Evolutionary conservation across 2,329 filamentous ascomycete species (phyloP), one percentile per base, ranked within the genome.

Genomic region (Stagonosporopsis vannaccii): DNA sequence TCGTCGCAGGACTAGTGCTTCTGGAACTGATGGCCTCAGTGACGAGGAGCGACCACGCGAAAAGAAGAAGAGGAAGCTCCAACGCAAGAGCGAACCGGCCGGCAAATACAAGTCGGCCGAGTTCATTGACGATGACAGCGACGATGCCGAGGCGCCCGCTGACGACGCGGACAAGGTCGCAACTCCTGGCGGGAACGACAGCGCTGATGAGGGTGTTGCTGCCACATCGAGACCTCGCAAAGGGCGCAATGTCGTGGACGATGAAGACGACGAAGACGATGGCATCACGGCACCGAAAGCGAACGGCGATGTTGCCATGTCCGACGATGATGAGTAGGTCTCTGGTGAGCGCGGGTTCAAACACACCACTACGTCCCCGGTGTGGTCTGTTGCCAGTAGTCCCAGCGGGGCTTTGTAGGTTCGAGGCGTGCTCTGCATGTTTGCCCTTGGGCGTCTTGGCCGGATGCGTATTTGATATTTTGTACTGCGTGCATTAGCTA

Each of bases 51-150:
- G 84, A 20, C 87, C 78, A 19, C 76, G 77, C 50, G 84, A 84
- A 77, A 87, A 87, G 77, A 88, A 88, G 78, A 83, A 84, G 71
- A 80, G 85, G 73, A 84, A 83, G 68, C 68, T 88, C 48, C 85
- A 87, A 65, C 77, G 84, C 56, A 85, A 85, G 69, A 63, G 74
- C 64, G 69, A 73, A 51, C 66, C 68, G 0, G 43, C 71, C 66
- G 77, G 75, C 74, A 96, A 96, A 77, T 96, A 86, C 82, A 97
- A 97, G 83, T 93, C 90, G 46, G 87, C 85, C 1, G 92, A 96
- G 76, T 86, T 92, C 60, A 87, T 97, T 25, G 89, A 91, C 40
- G 90, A 94, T 60, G 68, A 64, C 48, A 71, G 75, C 20, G 67
- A 60, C n/a, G 68, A 72, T n/a, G 63, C 61, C 1, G 68, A 63